Evolutionary conservation across 2,329 filamentous ascomycete species (phyloP).

Genomic region (Sordariomycetes sp.): DNA sequence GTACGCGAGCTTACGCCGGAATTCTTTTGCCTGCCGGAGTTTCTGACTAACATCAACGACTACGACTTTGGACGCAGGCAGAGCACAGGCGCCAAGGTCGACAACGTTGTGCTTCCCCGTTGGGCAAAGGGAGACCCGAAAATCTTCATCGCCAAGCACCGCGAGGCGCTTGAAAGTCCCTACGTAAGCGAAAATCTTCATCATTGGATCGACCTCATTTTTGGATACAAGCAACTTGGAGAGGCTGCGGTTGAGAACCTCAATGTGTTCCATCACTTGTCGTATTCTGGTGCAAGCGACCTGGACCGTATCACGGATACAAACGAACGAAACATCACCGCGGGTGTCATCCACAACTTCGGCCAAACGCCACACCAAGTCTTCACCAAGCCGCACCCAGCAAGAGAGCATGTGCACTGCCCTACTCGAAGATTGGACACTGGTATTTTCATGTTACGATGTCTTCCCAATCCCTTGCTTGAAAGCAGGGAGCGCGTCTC

Average conservation of each 20-base stretch:
- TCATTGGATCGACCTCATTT: constrained; percentile 92
- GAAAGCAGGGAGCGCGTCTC: constrained; percentile 71
- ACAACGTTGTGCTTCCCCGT: constrained; percentile 80
- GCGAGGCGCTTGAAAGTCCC: constrained; percentile 90
- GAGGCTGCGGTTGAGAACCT: constrained; percentile 84
- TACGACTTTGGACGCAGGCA: constrained; percentile 91
- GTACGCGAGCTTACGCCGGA: constrained; percentile 92
- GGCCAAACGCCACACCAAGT: constrained; percentile 96
- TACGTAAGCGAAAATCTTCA: constrained; percentile 86
- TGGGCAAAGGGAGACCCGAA: constrained; percentile 97
- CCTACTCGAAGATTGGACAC: constrained; percentile 67
- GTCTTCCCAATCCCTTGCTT: constrained; percentile 70
- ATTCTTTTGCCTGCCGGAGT: constrained; percentile 95
- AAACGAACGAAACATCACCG: constrained; percentile 77
- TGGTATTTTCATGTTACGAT: constrained; percentile 64
- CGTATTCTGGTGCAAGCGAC: constrained; percentile 89
- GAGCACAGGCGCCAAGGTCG: constrained; percentile 68
- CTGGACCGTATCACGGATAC: constrained; percentile 85
- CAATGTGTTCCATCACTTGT: constrained; percentile 94
- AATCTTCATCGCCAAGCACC: constrained; percentile 90
- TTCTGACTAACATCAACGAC: constrained; percentile 84
- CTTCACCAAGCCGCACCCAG: constrained; percentile 71
- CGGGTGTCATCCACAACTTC: constrained; percentile 97
- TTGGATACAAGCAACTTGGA: constrained; percentile 87
- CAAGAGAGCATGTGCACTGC: constrained; percentile 59